phyloP scores from a whole-genome alignment of 2,329 filamentous ascomycete genomes.

The Neofusicoccum ribis region DNA sequence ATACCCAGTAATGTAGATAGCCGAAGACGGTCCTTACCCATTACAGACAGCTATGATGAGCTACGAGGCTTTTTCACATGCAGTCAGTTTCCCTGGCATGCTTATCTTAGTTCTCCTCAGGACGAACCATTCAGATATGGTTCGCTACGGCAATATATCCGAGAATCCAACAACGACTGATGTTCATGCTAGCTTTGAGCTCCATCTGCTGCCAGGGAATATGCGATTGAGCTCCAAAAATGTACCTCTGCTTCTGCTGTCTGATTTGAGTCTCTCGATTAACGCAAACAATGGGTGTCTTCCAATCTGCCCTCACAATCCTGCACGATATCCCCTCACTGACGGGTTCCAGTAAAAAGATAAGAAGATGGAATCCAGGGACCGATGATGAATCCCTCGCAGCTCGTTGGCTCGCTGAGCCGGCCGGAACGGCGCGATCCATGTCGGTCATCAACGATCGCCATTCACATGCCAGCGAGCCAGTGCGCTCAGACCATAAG shows the following conservation, averaged over 20 bases:
- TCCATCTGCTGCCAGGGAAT: too few relatives aligned
- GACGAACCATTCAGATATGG: neutral
- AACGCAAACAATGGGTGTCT: neutral
- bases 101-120: neutral
- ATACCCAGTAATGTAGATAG: conserved; percentile 15
- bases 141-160: neutral
- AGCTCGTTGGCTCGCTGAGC: neutral
- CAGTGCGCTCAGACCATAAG: neutral
- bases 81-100: neutral
- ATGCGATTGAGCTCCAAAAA: neutral
- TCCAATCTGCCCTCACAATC: neutral
- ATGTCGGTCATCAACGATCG: conserved; percentile 8
- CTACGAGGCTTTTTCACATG: neutral
- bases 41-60: conserved; percentile 1
- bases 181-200: neutral
- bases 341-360: neutral
- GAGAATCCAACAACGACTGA: neutral
- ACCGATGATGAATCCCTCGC: conserved; percentile 6
- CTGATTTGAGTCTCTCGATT: too few relatives aligned
- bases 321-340: neutral
- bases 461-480: conserved; percentile 5
- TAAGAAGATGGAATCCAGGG: neutral
- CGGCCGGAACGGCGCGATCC: conserved; percentile 9
- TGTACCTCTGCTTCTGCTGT: too few relatives aligned
- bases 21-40: conserved; percentile 5